Evolutionary conservation across 2,329 filamentous ascomycete species (phyloP), one percentile per base, ranked within the genome.

Genomic region (Venturiaceae sp.): DNA sequence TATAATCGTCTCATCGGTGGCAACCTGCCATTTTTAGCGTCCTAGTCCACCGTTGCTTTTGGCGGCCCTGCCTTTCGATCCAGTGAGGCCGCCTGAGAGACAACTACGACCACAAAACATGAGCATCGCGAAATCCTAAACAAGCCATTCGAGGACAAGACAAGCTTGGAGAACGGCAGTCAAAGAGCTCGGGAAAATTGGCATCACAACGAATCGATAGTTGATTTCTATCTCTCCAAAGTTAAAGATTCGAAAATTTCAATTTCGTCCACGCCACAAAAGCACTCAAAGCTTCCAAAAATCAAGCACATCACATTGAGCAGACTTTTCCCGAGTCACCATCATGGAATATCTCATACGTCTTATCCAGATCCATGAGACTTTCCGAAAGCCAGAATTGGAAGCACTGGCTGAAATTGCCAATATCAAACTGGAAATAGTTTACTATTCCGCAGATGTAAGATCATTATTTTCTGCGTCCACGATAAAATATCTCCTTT

Each of bases 351-450:
- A 89, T 68, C 80, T 99, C 61, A 85, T 99, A 63, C 88, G 92
- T 66, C 91, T 97, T 69, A 87, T 86, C 47, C 94, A 97, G 72
- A 79, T 82, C 60, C 92, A 97, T 71, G 90, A 96, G 75, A 87
- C 83, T n/a, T 99, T 99, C 70, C 87, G 92, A 39, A 78, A 84
- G 58, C 83, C 92, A 3, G 94, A 99, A 72, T 81, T 96, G 14
- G 77, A 92, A 67, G 85, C 94, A 26, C 77, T 99, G 21, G 91
- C 90, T 3, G 75, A 83, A 9, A 70, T 92, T 5, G 81, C 85
- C 58, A 79, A 79, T 9, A 76, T 94, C 36, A 73, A 86, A 26
- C 69, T 96, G 56, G 80, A 88, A 64, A 80, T 96, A 61, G 65
- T 92, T n/a, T 81, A 78, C 7, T 96, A 97, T 71, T 81, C 80